These are phyloP conservation scores for Claviceps sp. DNA, from an alignment of 2,329 filamentous ascomycete genomes.

Conservation along the genomic window DNA sequence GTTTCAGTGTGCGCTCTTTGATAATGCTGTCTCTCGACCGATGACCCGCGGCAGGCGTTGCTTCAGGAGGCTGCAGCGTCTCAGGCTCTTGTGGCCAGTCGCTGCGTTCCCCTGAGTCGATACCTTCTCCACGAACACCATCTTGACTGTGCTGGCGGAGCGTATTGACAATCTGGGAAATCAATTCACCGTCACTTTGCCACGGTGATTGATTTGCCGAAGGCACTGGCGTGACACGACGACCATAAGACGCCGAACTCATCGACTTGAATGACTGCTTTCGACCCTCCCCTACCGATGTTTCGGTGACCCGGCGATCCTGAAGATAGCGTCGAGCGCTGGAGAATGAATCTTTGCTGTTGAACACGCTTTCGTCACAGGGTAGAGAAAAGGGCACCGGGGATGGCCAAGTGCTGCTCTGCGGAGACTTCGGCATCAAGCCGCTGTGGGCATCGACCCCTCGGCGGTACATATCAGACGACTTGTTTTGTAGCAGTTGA, in stretches of 20 bases:
- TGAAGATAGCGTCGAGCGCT: not conserved
- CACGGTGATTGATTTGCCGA: conserved; percentile 2
- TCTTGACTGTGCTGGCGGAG: conserved; percentile 16
- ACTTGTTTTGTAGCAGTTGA: conserved; percentile 2
- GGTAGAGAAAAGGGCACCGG: conserved; percentile 5
- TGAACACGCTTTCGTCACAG: conserved; percentile 11
- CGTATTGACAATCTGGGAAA: conserved; percentile 15
- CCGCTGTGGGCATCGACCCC: conserved; percentile 19
- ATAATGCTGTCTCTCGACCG: conserved; percentile 12
- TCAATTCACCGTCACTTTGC: conserved; percentile 7
- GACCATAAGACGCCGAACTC: conserved; percentile 13
- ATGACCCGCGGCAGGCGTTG: no score
- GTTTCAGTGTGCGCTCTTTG: conserved; percentile 8
- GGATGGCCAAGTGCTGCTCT: conserved; percentile 4
- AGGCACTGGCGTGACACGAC: conserved; percentile 13
- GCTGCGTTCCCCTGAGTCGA: not conserved
- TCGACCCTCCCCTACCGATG: conserved; percentile 1
- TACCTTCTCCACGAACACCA: conserved; percentile 9
- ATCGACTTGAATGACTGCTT: conserved; percentile 13
- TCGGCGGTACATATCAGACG: conserved; percentile 13
- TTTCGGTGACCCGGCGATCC: conserved; percentile 1
- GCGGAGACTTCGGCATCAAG: conserved; percentile 3
- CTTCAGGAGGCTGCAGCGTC: not conserved
- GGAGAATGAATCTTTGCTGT: conserved; percentile 12
- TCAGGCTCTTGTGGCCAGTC: conserved; percentile 6